Evolutionary conservation across 192 early-diverging fungal genomes (phyloP).

Genomic region (Backusella psychrophila): DNA sequence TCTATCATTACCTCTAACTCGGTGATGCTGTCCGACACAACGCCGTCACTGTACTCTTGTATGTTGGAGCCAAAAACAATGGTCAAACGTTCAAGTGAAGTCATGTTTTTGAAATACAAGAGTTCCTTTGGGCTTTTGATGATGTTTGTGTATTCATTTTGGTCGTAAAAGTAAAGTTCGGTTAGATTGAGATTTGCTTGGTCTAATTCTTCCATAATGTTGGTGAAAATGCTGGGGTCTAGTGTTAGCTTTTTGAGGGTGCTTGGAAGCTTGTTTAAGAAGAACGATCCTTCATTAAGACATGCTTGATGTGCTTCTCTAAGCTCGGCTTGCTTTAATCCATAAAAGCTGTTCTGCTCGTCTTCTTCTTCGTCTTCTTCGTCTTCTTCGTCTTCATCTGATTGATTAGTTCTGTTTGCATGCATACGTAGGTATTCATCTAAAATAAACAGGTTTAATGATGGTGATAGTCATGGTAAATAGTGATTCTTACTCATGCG

Average conservation of each 20-base stretch:
- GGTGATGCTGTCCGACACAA: neutral
- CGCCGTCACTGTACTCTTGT: neutral
- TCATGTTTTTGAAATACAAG: neutral
- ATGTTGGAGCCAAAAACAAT: neutral
- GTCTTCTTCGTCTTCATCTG: too few relatives aligned
- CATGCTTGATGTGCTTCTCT: too few relatives aligned
- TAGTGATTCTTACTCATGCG: too few relatives aligned
- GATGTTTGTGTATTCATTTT: neutral
- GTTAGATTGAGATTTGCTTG: neutral
- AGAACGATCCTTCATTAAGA: neutral
- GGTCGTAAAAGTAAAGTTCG: neutral
- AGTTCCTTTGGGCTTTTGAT: neutral
- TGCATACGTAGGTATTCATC: too few relatives aligned
- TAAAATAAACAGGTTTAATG: too few relatives aligned
- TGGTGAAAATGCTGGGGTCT: neutral
- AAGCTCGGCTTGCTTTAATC: too few relatives aligned
- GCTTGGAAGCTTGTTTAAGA: neutral
- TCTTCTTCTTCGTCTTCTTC: too few relatives aligned
- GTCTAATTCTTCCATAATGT: neutral
- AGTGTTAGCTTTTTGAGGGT: neutral
- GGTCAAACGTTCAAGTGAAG: neutral
- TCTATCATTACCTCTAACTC: neutral
- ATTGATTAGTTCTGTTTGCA: too few relatives aligned
- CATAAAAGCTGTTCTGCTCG: too few relatives aligned
- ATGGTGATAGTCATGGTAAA: too few relatives aligned